Conservation (phyloP, 768 basidiomycete genomes). For the Trametes gibbosa region DNA sequence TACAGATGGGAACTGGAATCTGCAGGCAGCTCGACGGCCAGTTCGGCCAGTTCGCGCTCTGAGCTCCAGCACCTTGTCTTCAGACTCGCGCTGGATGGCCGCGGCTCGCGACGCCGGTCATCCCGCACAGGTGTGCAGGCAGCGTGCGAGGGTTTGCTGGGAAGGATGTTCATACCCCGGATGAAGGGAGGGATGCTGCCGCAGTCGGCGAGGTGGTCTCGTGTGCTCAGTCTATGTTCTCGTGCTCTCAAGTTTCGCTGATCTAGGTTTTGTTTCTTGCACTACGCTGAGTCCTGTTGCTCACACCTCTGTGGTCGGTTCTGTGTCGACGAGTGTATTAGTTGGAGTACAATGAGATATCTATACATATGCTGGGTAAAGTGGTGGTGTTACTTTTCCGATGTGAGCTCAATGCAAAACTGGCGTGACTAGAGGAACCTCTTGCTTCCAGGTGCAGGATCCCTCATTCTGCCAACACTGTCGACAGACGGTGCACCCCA, state of each 20-base stretch:
- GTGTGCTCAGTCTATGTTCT: not conserved
- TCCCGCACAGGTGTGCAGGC: slow-evolving; percentile 66
- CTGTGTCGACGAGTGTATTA: slow-evolving; percentile 14
- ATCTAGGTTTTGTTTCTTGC: not conserved
- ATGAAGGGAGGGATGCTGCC: not conserved
- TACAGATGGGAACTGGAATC: not conserved
- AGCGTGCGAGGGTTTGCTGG: slow-evolving; percentile 40
- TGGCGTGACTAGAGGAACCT: not conserved
- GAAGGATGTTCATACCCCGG: slow-evolving; percentile 9
- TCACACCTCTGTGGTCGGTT: not conserved
- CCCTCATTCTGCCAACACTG: slow-evolving; percentile 48
- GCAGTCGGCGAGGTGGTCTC: not conserved
- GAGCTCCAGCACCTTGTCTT: slow-evolving; percentile 28
- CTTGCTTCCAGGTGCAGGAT: slow-evolving; percentile 15
- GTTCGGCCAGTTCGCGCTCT: slow-evolving; percentile 2
- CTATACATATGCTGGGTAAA: not conserved
- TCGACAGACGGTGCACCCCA: slow-evolving; percentile 76
- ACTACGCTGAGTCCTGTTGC: not conserved
- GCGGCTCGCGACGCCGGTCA: slow-evolving; percentile 36
- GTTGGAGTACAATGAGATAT: slow-evolving; percentile 11
- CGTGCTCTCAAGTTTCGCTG: slow-evolving; percentile 5
- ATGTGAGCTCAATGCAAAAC: not conserved
- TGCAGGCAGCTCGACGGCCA: slow-evolving; percentile 18
- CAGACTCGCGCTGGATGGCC: slow-evolving; percentile 32
- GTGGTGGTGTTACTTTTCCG: slow-evolving; percentile 8